phyloP scores from a whole-genome alignment of 495 filamentous ascomycete species.

The Penicillium daleae region DNA sequence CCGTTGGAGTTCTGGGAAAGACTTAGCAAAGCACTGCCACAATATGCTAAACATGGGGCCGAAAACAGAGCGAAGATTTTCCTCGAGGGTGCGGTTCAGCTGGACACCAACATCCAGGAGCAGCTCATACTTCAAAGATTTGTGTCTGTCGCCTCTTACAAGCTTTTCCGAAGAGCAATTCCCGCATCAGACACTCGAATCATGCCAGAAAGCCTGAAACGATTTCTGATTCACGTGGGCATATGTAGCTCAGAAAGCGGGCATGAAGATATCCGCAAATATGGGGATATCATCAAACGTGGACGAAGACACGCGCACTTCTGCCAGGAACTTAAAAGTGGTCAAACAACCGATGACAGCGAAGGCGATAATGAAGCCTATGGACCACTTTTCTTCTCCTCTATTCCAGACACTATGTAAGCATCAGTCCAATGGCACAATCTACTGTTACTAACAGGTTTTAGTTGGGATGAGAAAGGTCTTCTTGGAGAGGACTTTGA shows the following conservation, averaged over 20 bases:
- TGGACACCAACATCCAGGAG: neutral
- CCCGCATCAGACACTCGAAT: neutral
- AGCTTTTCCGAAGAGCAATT: neutral
- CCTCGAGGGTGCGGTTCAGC: neutral
- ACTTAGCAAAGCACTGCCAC: neutral
- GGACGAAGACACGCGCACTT: neutral
- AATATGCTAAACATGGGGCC: neutral
- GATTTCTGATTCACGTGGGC: neutral
- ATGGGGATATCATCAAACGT: neutral
- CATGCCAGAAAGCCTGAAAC: neutral
- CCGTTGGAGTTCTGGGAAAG: constrained; percentile 1
- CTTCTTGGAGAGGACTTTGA: neutral
- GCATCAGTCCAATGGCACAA: neutral
- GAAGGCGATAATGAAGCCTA: neutral
- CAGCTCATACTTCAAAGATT: neutral
- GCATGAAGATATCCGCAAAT: neutral
- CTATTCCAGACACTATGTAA: neutral
- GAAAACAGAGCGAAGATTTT: neutral
- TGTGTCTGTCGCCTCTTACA: neutral
- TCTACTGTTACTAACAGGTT: neutral
- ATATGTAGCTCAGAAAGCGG: neutral
- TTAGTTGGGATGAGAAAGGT: neutral
- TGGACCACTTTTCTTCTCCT: neutral
- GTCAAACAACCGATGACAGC: neutral
- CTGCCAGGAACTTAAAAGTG: neutral